Conservation (phyloP, 148 eudicot species). For the Camellia granthamiana region DNA sequence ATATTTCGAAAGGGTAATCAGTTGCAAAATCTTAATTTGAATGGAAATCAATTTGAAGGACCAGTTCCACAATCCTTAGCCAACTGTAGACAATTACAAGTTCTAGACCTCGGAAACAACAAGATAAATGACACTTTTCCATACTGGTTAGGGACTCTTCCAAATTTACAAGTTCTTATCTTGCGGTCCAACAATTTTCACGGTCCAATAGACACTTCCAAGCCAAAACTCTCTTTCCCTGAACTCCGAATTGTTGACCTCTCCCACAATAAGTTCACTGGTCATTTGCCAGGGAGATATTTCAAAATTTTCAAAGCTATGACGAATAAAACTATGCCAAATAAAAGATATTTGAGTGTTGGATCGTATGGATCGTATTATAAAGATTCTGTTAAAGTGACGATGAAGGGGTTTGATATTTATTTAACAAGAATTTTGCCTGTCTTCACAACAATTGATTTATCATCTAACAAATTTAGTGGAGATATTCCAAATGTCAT, state of each 20-base stretch:
- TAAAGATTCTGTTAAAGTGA: background rate
- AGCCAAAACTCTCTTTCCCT: constrained; percentile 13
- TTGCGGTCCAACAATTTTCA: constrained; percentile 32
- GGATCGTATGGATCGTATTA: background rate
- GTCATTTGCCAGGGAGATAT: constrained; percentile 8
- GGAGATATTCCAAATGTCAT: constrained; percentile 12
- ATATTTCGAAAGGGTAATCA: background rate
- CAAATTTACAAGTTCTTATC: constrained; percentile 32
- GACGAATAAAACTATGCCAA: background rate
- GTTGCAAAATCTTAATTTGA: constrained; percentile 10
- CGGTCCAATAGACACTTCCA: constrained; percentile 23
- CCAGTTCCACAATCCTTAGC: constrained; percentile 27
- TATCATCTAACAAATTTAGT: constrained; percentile 14
- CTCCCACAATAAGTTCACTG: constrained; percentile 39
- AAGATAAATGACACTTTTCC: constrained; percentile 32
- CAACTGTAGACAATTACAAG: constrained; percentile 27
- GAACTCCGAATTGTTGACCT: constrained; percentile 51
- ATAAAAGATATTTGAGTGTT: background rate
- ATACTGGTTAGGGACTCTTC: constrained; percentile 19
- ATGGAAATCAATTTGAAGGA: constrained; percentile 29
- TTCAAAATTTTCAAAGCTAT: constrained; percentile 22
- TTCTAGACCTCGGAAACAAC: constrained; percentile 47
- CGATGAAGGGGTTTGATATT: background rate
- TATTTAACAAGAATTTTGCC: background rate
- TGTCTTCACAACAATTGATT: constrained; percentile 8